Conservation (phyloP, 768 basidiomycete species). For the Serendipita sp. region DNA sequence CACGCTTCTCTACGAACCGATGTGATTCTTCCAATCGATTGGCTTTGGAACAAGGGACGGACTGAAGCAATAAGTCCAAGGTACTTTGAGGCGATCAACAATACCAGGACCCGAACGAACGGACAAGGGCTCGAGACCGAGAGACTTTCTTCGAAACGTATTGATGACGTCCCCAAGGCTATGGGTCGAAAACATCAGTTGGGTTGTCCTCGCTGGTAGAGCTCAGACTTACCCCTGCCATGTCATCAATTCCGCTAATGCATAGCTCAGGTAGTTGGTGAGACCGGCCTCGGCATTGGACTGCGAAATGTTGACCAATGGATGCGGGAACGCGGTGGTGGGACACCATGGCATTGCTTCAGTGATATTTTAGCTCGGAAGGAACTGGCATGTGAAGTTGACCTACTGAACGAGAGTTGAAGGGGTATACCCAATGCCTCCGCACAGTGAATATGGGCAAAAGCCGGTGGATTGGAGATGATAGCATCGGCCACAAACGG, state of each 20-base stretch:
- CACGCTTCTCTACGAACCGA: conserved; percentile 24
- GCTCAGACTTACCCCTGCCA: conserved; percentile 34
- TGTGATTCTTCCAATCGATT: conserved; percentile 44
- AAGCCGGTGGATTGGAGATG: conserved; percentile 50
- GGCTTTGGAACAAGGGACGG: conserved; percentile 43
- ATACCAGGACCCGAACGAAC: conserved; percentile 35
- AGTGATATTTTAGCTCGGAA: background rate
- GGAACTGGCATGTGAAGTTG: conserved; percentile 4
- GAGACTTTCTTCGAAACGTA: conserved; percentile 31
- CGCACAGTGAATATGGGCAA: conserved; percentile 49
- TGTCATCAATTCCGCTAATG: conserved; percentile 41
- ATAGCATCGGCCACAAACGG: conserved; percentile 46
- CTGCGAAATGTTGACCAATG: conserved; percentile 40
- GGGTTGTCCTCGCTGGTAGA: background rate
- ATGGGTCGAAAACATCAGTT: background rate
- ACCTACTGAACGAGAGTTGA: conserved; percentile 40
- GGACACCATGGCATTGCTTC: conserved; percentile 55
- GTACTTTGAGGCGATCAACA: conserved; percentile 36
- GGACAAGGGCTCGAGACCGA: conserved; percentile 33
- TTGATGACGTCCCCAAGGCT: conserved; percentile 48
- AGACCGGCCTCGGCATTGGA: conserved; percentile 38
- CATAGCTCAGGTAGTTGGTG: conserved; percentile 42
- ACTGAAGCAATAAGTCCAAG: conserved; percentile 51
- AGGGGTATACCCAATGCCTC: conserved; percentile 46
- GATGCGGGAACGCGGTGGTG: conserved; percentile 41